phyloP scores from a whole-genome alignment of 2,329 filamentous ascomycete species.

The Penicillium sp. region DNA sequence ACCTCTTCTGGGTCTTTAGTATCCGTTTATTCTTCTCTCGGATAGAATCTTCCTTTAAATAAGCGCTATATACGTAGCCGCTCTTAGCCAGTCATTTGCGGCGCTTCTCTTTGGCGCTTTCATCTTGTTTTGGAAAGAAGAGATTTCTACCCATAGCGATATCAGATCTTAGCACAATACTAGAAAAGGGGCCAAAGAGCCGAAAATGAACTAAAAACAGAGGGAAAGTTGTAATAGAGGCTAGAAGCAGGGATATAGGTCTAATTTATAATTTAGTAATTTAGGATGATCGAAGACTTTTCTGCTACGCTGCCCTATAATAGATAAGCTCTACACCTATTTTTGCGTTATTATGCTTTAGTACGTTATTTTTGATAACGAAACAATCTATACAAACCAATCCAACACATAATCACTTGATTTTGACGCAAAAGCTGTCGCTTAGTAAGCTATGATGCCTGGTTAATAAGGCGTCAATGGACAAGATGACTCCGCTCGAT shows the following conservation, averaged over 20 bases:
- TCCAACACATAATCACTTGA: too few species aligned
- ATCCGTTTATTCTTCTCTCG: constrained; percentile 16
- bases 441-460: background rate
- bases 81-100: constrained; percentile 10
- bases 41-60: constrained; percentile 11
- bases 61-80: constrained; percentile 14
- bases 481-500: background rate
- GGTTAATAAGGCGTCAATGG: background rate
- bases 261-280: constrained; percentile 7
- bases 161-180: constrained; percentile 2
- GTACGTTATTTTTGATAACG: background rate
- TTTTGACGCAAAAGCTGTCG: too few species aligned
- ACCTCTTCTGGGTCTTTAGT: constrained; percentile 13
- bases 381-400: too few species aligned
- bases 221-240: background rate
- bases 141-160: constrained; percentile 8
- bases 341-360: constrained; percentile 2
- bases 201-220: too few species aligned
- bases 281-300: background rate
- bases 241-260: background rate
- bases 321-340: background rate
- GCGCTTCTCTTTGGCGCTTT: constrained; percentile 6
- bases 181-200: background rate
- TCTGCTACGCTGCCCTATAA: background rate
- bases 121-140: constrained; percentile 13